Percentiles rank a stretch among this genome's conserved stretches.
Conservation (phyloP, 345 rosid species). For the Hevea brasiliensis region DNA sequence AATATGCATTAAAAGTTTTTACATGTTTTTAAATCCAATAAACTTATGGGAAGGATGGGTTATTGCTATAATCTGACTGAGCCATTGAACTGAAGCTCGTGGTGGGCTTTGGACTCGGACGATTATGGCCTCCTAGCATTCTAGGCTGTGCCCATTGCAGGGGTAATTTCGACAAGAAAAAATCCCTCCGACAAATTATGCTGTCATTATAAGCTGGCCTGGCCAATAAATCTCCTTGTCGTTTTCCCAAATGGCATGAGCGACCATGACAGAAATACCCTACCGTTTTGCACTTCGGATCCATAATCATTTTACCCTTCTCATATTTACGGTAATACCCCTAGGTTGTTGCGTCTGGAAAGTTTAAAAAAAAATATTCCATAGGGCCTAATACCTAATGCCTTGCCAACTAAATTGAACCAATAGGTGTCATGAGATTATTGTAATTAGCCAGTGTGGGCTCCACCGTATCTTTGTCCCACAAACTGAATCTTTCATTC, state of each 20-base stretch:
- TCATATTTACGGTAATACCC: conserved; percentile 13
- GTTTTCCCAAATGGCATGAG: conserved; percentile 34
- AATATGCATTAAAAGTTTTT: too few relatives aligned
- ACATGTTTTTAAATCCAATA: too few relatives aligned
- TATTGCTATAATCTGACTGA: background rate
- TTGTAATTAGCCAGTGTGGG: too few relatives aligned
- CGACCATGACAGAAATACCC: conserved; percentile 24
- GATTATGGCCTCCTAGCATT: background rate
- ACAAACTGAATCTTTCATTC: background rate
- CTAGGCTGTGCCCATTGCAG: background rate
- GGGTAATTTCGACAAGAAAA: conserved; percentile 21
- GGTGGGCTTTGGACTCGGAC: background rate
- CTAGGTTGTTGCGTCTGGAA: background rate
- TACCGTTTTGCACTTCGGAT: background rate
- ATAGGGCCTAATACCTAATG: too few relatives aligned
- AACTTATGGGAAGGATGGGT: conserved; percentile 5
- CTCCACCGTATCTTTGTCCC: conserved; percentile 53
- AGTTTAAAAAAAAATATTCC: too few relatives aligned
- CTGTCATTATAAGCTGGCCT: conserved; percentile 36
- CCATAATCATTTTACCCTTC: background rate
- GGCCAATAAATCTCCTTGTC: conserved; percentile 50
- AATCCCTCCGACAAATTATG: conserved; percentile 35
- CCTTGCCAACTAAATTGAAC: too few relatives aligned
- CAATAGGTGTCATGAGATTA: too few relatives aligned
- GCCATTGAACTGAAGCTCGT: background rate